phyloP scores from a whole-genome alignment of 1,139 yeast species.

The Pichia sp. region DNA sequence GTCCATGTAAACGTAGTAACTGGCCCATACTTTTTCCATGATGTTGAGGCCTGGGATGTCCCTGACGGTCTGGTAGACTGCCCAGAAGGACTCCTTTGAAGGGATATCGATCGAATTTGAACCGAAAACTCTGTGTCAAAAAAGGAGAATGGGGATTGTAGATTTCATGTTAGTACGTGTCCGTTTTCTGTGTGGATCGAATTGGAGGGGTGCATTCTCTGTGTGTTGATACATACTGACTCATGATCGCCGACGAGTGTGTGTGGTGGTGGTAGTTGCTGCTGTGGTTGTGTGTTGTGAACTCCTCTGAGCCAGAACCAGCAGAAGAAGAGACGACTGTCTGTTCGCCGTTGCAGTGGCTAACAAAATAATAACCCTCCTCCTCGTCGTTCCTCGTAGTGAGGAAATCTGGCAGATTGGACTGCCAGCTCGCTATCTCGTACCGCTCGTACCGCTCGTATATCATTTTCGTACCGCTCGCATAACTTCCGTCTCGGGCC shows the following conservation, averaged over 20 bases:
- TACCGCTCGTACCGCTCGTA: background rate
- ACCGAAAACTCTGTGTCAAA: constrained; percentile 25
- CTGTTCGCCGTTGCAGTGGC: no score
- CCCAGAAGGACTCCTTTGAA: constrained; percentile 22
- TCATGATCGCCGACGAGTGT: constrained; percentile 7
- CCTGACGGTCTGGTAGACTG: constrained; percentile 23
- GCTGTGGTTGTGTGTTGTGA: no score
- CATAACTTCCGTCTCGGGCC: no score
- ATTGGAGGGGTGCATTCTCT: no score
- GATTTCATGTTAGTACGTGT: background rate
- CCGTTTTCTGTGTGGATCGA: background rate
- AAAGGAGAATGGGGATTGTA: constrained; percentile 4
- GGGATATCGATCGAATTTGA: constrained; percentile 22
- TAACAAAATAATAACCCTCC: no score
- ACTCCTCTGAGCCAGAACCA: no score
- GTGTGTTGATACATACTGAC: constrained; percentile 14
- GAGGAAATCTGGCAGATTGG: no score
- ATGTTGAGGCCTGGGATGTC: constrained; percentile 35
- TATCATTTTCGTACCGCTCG: background rate
- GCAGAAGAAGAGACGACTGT: no score
- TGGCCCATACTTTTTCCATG: constrained; percentile 71
- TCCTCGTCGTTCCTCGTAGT: no score
- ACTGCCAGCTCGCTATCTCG: background rate
- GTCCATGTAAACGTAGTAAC: constrained; percentile 70
- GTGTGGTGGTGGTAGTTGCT: no score